A percentile compares a stretch with the other conserved stretches of the same genome.
Evolutionary conservation across 2,329 filamentous ascomycete genomes (phyloP).

Genomic region (Harringtonia aguacate): DNA sequence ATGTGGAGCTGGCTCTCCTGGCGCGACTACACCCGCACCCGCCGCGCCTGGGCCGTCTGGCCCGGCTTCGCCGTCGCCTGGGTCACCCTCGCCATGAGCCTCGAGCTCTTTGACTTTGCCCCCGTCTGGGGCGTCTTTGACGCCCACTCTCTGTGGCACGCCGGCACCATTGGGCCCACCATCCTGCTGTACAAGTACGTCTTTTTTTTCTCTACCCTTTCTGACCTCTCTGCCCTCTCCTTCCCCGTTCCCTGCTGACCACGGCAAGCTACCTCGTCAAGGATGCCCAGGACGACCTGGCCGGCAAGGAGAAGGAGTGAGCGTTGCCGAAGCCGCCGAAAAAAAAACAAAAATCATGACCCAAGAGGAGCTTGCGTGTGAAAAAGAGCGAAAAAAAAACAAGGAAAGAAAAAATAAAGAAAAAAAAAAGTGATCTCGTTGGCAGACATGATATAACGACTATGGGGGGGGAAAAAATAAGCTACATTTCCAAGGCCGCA

Average conservation of each 20-base stretch:
- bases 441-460: too few relatives aligned
- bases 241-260: constrained; percentile 14
- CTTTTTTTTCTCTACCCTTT: constrained; percentile 2
- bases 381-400: too few relatives aligned
- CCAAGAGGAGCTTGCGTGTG: too few relatives aligned
- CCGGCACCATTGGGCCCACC: constrained; percentile 81
- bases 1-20: constrained; percentile 83
- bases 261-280: constrained; percentile 66
- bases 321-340: too few relatives aligned
- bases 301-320: constrained; percentile 44
- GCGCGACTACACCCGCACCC: constrained; percentile 58
- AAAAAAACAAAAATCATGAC: neutral
- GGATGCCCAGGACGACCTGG: constrained; percentile 75
- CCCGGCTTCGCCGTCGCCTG: constrained; percentile 85
- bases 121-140: constrained; percentile 75
- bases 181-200: constrained; percentile 92
- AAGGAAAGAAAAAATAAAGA: too few relatives aligned
- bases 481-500: too few relatives aligned
- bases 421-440: too few relatives aligned
- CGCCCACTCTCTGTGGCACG: constrained; percentile 92
- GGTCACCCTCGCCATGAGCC: constrained; percentile 87
- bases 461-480: too few relatives aligned
- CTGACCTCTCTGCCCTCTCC: too few relatives aligned
- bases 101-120: constrained; percentile 91
- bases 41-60: constrained; percentile 73